These are phyloP conservation scores for Aspergillus calidoustus DNA, from an alignment of 2,329 filamentous ascomycete species.

Conservation along the genomic window DNA sequence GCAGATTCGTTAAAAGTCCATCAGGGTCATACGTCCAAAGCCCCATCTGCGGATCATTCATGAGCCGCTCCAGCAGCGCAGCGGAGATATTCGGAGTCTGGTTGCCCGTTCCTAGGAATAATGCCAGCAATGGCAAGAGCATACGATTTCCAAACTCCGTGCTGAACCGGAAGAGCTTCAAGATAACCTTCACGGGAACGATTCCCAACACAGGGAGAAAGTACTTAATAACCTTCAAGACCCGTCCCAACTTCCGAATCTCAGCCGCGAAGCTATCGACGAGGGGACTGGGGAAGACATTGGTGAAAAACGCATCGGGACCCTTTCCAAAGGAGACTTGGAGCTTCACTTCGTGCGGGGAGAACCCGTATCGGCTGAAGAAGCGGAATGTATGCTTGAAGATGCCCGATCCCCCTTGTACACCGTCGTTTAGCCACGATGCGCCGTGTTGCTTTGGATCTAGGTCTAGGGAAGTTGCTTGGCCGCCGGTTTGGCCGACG, in stretches of 20 bases:
- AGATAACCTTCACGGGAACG: constrained; percentile 65
- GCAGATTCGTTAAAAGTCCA: constrained; percentile 59
- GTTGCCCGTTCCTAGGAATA: constrained; percentile 77
- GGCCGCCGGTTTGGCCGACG: constrained; percentile 63
- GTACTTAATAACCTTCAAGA: constrained; percentile 60
- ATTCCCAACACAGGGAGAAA: constrained; percentile 62
- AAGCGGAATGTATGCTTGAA: constrained; percentile 68
- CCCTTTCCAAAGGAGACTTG: constrained; percentile 66
- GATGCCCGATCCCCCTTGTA: constrained; percentile 64
- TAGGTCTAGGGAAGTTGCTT: constrained; percentile 62
- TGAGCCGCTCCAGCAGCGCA: constrained; percentile 67
- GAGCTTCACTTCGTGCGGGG: constrained; percentile 61
- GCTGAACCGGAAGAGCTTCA: constrained; percentile 71
- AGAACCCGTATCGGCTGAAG: constrained; percentile 61
- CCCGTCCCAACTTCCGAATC: constrained; percentile 58
- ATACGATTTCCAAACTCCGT: constrained; percentile 73
- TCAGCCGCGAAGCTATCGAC: constrained; percentile 60
- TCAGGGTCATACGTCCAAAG: constrained; percentile 64
- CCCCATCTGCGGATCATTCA: constrained; percentile 62
- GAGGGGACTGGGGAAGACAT: constrained; percentile 62
- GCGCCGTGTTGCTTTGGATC: constrained; percentile 62
- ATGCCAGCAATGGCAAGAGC: constrained; percentile 71
- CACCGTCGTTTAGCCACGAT: constrained; percentile 65
- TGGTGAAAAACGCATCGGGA: constrained; percentile 62
- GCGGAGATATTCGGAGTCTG: constrained; percentile 73